Base-by-base conservation (phyloP, 2,329 filamentous ascomycete genomes). In the Aspergillus candidus region DNA sequence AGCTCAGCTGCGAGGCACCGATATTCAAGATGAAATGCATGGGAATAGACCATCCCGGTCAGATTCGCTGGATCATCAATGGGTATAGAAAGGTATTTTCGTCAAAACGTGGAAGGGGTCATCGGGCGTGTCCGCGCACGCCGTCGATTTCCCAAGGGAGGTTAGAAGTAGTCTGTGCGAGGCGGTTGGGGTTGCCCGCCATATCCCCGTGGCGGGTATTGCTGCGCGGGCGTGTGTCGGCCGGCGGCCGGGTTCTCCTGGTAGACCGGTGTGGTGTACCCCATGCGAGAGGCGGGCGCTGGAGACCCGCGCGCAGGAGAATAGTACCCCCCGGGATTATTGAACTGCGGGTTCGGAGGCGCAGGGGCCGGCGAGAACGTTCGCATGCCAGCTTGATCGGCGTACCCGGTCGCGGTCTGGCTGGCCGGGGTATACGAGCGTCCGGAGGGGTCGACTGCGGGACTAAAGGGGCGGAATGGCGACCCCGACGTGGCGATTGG, bases 401-500 rank as follows among this genome's bases (percentile, higher is more conserved):
- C 49, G 18, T 38, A 33, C 42, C 37, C 49, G 43, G 51, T 31
- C n/a, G 11, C 32, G 8, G 33, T 14, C 18, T 32, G 32, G 32
- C 32, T 51, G 4, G 44, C 46, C 5, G 56, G 51, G 10, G 49
- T 51, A 18, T 51, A 55, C 4, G 52, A 50, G n/a, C 52, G 54
- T 14, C 47, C 36, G 42, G 55, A 53, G 3, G 56, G 51, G 39
- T 55, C 56, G 13, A 40, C 41, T 4, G 51, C 52, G 12, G 56
- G 51, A 13, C 42, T 55, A 32, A 54, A 57, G 1, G 52, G 40
- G 11, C 49, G 53, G 32, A 59, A 57, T 4, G 57, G 52, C 6
- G 46, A 44, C 17, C 30, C 44, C 0, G 46, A 40, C 4, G 33
- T 37, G 29, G 6, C 39, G 33, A 27, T 34, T 30, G 11, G 39